A percentile compares a stretch with the other conserved stretches of the same genome.
Evolutionary conservation across 192 early-diverging fungal genomes (phyloP).

Genomic region (Lunasporangiospora selenospora): DNA sequence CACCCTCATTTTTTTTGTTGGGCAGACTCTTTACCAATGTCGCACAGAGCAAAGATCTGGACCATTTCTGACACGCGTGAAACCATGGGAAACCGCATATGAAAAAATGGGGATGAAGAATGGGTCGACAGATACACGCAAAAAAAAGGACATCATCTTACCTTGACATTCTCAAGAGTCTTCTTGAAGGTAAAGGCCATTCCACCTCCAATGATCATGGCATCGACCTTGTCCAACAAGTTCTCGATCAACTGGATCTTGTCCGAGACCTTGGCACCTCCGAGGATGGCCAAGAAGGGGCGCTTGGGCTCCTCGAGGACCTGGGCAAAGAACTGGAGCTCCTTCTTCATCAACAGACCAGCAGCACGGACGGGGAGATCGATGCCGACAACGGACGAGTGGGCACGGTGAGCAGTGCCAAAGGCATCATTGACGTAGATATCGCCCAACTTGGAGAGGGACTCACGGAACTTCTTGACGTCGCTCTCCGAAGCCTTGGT

Average conservation of each 20-base stretch:
- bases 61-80: too few relatives aligned
- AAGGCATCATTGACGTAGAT: slow-evolving; percentile 99
- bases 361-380: slow-evolving; percentile 89
- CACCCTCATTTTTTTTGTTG: neutral
- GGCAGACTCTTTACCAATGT: too few relatives aligned
- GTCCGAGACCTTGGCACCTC: slow-evolving; percentile 98
- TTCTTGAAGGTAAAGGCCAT: slow-evolving; percentile 99
- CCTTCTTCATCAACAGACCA: slow-evolving; percentile 98
- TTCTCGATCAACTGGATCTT: slow-evolving; percentile 99
- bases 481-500: slow-evolving; percentile 85
- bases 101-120: too few relatives aligned
- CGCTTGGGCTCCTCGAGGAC: slow-evolving; percentile 90
- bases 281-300: slow-evolving; percentile 97
- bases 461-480: slow-evolving; percentile 88
- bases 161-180: slow-evolving; percentile 80
- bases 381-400: slow-evolving; percentile 98
- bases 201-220: slow-evolving; percentile 87
- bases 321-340: slow-evolving; percentile 98
- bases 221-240: slow-evolving; percentile 94
- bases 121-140: too few relatives aligned
- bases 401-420: slow-evolving; percentile 98
- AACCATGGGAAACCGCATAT: neutral
- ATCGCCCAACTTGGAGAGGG: slow-evolving; percentile 93
- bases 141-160: slow-evolving; percentile 16
- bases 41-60: too few relatives aligned